Base-by-base conservation (phyloP, 169 alveolate species). In the Eimeria necatrix region DNA sequence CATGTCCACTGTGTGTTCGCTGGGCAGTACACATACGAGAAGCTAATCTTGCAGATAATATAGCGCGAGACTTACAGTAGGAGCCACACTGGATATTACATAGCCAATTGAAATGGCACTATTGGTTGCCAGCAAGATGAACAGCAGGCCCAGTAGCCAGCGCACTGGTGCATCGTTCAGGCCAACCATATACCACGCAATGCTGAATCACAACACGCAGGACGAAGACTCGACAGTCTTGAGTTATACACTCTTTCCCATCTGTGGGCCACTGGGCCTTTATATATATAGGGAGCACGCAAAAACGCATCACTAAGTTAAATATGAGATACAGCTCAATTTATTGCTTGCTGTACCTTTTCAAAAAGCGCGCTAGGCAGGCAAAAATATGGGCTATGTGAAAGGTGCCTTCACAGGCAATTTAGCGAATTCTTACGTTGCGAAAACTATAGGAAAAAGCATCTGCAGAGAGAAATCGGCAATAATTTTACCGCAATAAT, bases 81-180 rank as follows among this genome's bases (percentile, higher is more conserved):
- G 96, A 46, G 95, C 76, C 49, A 93, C 68, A 52, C 91, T 49
- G n/a, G 95, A 91, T 14, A 95, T 60, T 12, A 61, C 52, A 61
- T 95, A 95, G 71, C 96, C 96, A 26, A 95, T 51, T 32, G 95
- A 95, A 46, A 95, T 71, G 32, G 95, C 95, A 26, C 91, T 81
- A 52, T 91, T 95, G 24, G 96, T 91, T 46, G 83, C 64, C 84
- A 95, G 92, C 46, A 85, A 24, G 68, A 95, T 71, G 59, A 80
- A 84, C 10, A 51, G 83, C 53, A 95, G 32, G 49, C 88, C 95
- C 93, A 51, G n/a, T 24, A 95, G 91, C 92, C 93, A 95, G 22
- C 88, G 91, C 61, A 49, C 49, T 32, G 83, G 68, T 59, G 85
- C 94, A 41, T 91, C 93, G 64, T 95, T 95, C 84, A 95, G 87